Percentiles rank a stretch among this genome's conserved stretches.
These are phyloP conservation scores for Nicotiana benthamiana DNA, from an alignment of 257 asterid species.

Conservation along the genomic window DNA sequence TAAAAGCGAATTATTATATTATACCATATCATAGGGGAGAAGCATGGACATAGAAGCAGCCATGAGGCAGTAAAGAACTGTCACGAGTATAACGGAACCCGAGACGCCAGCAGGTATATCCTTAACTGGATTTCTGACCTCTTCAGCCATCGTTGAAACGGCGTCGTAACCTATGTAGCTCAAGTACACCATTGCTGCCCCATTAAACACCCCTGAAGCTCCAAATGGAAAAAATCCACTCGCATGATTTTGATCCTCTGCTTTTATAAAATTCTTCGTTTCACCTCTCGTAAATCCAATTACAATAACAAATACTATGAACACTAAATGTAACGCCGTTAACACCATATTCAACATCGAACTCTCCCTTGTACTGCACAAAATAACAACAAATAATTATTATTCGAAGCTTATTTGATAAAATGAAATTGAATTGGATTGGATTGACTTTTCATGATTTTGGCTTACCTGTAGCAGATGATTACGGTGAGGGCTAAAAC, in stretches of 20 bases:
- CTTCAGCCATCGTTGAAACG: conserved; percentile 97
- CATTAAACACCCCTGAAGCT: conserved; percentile 70
- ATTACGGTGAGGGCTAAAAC: conserved; percentile 65
- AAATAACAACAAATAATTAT: neutral
- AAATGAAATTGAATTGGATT: neutral
- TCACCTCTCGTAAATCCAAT: conserved; percentile 75
- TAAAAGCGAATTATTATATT: neutral
- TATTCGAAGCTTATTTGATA: neutral
- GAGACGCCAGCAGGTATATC: conserved; percentile 81
- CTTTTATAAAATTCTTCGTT: conserved; percentile 48
- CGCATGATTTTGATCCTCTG: conserved; percentile 41
- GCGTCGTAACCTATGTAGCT: conserved; percentile 98
- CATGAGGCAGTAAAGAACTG: conserved; percentile 80
- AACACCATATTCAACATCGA: conserved; percentile 72
- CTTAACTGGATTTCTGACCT: conserved; percentile 68
- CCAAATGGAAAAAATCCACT: conserved; percentile 83
- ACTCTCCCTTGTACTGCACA: conserved; percentile 73
- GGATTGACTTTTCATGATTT: neutral
- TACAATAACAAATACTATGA: conserved; percentile 63
- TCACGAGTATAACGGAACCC: conserved; percentile 83
- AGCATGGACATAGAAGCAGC: conserved; percentile 85
- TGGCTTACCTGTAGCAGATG: conserved; percentile 69
- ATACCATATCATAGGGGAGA: conserved; percentile 86
- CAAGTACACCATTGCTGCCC: conserved; percentile 85
- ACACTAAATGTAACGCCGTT: conserved; percentile 62